These are phyloP conservation scores for Penicillium arizonense DNA, from an alignment of 495 filamentous ascomycete species.

Conservation along the genomic window DNA sequence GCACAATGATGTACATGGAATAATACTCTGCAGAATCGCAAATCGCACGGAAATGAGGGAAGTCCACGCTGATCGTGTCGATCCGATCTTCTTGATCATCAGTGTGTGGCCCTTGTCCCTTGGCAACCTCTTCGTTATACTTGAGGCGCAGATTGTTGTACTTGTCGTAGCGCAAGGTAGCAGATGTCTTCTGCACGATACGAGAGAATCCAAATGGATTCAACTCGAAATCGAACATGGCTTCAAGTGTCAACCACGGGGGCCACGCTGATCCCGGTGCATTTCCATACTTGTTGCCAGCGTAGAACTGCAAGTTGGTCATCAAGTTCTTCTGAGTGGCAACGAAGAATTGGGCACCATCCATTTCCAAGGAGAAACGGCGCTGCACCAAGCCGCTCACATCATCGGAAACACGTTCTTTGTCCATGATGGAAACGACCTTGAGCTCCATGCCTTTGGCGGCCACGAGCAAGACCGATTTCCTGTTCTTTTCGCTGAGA, in stretches of 20 bases:
- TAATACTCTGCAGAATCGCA: conserved; percentile 97
- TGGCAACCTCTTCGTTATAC: conserved; percentile 91
- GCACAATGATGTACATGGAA: conserved; percentile 93
- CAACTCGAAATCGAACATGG: conserved; percentile 92
- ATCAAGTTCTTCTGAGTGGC: conserved; percentile 87
- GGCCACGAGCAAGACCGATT: conserved; percentile 87
- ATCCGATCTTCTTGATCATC: conserved; percentile 69
- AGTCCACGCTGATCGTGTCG: conserved; percentile 95
- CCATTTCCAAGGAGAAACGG: conserved; percentile 89
- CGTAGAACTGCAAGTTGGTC: conserved; percentile 85
- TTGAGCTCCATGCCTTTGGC: conserved; percentile 97
- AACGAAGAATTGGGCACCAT: conserved; percentile 96
- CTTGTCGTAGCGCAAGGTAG: conserved; percentile 91
- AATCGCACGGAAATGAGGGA: conserved; percentile 85
- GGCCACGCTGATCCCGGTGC: conserved; percentile 86
- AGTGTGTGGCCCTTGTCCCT: conserved; percentile 42
- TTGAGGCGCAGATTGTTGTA: conserved; percentile 97
- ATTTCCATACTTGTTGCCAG: conserved; percentile 88
- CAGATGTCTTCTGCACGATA: conserved; percentile 92
- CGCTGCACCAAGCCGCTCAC: conserved; percentile 94
- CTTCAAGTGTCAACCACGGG: conserved; percentile 95
- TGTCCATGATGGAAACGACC: conserved; percentile 96
- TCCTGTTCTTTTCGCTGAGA: conserved; percentile 95
- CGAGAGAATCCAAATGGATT: conserved; percentile 94
- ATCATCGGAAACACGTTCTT: conserved; percentile 84